Evolutionary conservation across 176 grass and related monocot species (phyloP).

Genomic region (Carex kokanica): DNA sequence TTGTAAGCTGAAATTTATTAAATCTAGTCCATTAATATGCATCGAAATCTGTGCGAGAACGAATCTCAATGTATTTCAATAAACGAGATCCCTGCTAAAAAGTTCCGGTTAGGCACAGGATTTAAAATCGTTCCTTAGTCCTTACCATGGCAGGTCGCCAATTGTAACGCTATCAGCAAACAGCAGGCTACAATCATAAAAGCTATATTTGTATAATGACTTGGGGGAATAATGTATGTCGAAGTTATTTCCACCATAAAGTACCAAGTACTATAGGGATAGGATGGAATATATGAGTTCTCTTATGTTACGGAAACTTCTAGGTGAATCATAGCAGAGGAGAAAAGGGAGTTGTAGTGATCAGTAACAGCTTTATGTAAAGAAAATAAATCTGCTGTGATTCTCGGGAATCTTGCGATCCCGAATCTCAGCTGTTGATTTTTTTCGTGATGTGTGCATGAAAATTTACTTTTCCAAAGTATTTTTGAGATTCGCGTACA

Average conservation of each 20-base stretch:
- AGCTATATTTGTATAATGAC: not conserved
- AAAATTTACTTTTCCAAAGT: too few relatives aligned
- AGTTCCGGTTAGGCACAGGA: too few relatives aligned
- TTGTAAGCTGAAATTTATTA: too few relatives aligned
- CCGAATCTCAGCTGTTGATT: too few relatives aligned
- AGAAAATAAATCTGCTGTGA: too few relatives aligned
- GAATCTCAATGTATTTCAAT: too few relatives aligned
- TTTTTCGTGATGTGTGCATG: too few relatives aligned
- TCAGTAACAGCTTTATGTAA: not conserved
- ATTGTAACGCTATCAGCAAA: not conserved
- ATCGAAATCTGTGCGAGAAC: too few relatives aligned
- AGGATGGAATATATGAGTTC: not conserved
- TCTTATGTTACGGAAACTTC: constrained; percentile 4
- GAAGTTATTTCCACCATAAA: not conserved
- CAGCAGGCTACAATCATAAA: constrained; percentile 6
- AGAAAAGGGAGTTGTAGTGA: not conserved
- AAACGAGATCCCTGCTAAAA: too few relatives aligned
- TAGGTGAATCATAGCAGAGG: not conserved
- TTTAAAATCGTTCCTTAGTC: not conserved
- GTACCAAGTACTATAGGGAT: not conserved
- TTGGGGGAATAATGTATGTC: not conserved
- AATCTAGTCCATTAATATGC: too few relatives aligned
- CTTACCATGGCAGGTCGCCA: not conserved
- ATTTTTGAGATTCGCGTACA: too few relatives aligned
- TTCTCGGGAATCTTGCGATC: too few relatives aligned